phyloP scores from a whole-genome alignment of 345 rosid species.

The Eucalyptus decipiens region DNA sequence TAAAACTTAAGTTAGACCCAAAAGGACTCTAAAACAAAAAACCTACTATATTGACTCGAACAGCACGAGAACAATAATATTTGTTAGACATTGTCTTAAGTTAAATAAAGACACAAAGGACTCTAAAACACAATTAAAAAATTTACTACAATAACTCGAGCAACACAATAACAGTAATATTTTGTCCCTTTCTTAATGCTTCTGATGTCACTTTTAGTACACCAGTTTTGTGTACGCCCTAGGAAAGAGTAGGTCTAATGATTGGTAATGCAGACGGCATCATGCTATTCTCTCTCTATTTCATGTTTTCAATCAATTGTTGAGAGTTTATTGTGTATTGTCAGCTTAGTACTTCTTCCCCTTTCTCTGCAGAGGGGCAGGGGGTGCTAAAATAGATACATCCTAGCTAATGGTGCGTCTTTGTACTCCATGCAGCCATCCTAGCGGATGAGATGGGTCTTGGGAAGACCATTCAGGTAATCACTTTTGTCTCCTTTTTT shows the following conservation, averaged over 20 bases:
- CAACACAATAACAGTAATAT: neutral
- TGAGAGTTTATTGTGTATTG: neutral
- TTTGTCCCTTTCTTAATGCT: neutral
- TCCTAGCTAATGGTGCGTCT: slow-evolving; percentile 3
- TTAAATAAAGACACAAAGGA: neutral
- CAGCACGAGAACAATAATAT: neutral
- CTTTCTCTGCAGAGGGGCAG: neutral
- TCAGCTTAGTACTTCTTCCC: neutral
- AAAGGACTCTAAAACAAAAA: neutral
- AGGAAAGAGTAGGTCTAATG: neutral
- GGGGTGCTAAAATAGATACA: neutral
- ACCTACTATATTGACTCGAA: neutral
- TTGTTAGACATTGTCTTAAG: neutral
- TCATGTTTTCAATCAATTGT: neutral
- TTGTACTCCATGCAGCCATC: slow-evolving; percentile 57
- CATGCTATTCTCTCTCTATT: neutral
- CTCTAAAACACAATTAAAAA: neutral
- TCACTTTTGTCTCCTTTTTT: neutral
- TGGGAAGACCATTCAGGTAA: slow-evolving; percentile 97
- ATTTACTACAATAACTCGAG: neutral
- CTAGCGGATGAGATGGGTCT: slow-evolving; percentile 99
- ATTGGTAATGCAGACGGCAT: neutral
- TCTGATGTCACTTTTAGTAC: neutral
- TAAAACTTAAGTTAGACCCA: neutral
- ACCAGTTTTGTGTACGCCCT: neutral